These are phyloP conservation scores for Fusarium tupiense DNA, from an alignment of 2,329 filamentous ascomycete genomes.

Conservation along the genomic window DNA sequence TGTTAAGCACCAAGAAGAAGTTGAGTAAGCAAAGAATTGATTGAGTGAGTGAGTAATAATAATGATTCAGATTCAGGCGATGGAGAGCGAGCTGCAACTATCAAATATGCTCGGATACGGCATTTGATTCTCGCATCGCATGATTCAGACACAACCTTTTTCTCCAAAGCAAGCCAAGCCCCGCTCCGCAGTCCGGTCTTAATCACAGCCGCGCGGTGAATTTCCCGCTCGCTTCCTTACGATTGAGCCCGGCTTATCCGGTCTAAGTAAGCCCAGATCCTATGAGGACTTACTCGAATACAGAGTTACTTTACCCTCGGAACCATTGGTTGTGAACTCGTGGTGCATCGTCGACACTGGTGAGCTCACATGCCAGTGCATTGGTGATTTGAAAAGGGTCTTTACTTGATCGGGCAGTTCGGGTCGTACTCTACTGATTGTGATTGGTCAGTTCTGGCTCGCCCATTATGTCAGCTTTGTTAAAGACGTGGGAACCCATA, in stretches of 20 bases:
- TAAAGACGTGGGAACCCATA: too few relatives aligned
- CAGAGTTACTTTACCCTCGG: conserved; percentile 15
- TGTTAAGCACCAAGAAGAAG: neutral
- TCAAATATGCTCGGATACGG: conserved; percentile 1
- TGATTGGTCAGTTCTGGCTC: conserved; percentile 3
- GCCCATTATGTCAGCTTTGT: conserved; percentile 38
- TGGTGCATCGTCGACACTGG: conserved; percentile 29
- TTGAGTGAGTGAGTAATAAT: neutral
- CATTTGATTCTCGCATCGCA: conserved; percentile 31
- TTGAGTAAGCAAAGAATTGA: neutral
- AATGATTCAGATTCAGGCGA: neutral
- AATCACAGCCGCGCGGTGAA: conserved; percentile 43
- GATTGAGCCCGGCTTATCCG: conserved; percentile 36
- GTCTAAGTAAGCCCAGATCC: conserved; percentile 10
- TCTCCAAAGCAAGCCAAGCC: conserved; percentile 1
- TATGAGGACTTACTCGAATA: neutral
- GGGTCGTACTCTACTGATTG: conserved; percentile 1
- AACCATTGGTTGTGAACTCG: neutral
- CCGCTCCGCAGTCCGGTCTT: conserved; percentile 31
- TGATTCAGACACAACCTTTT: conserved; percentile 36
- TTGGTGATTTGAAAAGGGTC: conserved; percentile 2
- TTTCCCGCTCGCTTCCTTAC: conserved; percentile 27
- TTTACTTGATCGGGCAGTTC: conserved; percentile 27
- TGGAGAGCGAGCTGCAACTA: neutral
- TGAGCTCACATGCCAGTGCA: conserved; percentile 33